These are phyloP conservation scores for Cyclotella atomus DNA, from an alignment of 108 stramenopile genomes.

Conservation along the genomic window DNA sequence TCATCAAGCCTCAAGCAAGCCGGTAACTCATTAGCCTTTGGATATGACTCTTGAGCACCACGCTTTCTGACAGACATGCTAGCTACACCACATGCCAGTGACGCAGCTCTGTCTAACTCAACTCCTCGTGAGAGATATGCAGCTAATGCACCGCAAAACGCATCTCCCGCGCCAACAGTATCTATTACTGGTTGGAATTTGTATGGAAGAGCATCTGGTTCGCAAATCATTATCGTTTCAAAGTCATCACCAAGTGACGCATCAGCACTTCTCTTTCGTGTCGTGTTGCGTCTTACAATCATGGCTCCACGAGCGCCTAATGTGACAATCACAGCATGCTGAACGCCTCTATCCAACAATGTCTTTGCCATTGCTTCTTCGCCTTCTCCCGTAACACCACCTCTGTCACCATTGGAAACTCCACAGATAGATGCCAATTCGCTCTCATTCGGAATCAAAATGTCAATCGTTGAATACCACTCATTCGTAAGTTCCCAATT, in stretches of 20 bases:
- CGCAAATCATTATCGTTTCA: constrained; percentile 41
- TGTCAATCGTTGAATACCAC: constrained; percentile 72
- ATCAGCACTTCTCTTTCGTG: not conserved
- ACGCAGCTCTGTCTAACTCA: constrained; percentile 54
- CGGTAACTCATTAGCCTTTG: constrained; percentile 68
- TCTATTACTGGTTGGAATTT: constrained; percentile 72
- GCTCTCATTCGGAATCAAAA: constrained; percentile 85
- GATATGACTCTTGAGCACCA: constrained; percentile 81
- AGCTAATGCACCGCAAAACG: constrained; percentile 82
- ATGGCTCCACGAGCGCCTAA: constrained; percentile 84
- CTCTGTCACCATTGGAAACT: constrained; percentile 11
- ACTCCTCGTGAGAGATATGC: constrained; percentile 72
- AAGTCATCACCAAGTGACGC: not conserved
- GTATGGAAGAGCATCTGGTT: constrained; percentile 67
- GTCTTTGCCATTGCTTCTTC: constrained; percentile 65
- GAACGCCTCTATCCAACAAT: constrained; percentile 65
- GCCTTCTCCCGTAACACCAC: constrained; percentile 39
- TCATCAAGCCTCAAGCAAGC: constrained; percentile 53
- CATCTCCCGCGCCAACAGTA: constrained; percentile 89
- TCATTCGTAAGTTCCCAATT: constrained; percentile 49
- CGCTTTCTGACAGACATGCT: constrained; percentile 83
- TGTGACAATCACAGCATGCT: constrained; percentile 78
- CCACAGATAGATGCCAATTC: constrained; percentile 62
- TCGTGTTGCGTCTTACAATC: constrained; percentile 57
- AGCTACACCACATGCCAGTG: constrained; percentile 82